Base-by-base conservation (phyloP, 257 asterid genomes). In the Ophiorrhiza pumila region DNA sequence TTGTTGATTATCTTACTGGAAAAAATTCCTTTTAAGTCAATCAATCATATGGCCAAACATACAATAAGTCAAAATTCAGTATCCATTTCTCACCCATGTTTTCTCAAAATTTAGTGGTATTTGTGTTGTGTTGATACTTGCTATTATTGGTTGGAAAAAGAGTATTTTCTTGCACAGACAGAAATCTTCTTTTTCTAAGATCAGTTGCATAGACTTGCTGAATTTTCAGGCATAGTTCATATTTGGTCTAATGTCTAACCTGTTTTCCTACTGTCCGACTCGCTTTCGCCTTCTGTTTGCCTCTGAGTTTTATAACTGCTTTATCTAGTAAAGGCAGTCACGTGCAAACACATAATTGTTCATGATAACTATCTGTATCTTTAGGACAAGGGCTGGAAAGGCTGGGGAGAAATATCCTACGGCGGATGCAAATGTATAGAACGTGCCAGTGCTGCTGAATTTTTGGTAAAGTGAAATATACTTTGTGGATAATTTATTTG, bases 341-440 rank as follows among this genome's bases (percentile, higher is more conserved):
- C 9, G n/a, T 25, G 12, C 13, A 50, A 58, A 64, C 17, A 13
- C 68, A 22, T 67, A 5, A 71, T 72, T 55, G 49, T 72, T 66
- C 62, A 57, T 79, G 57, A 52, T 72, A 74, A 12, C n/a, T 69
- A 46, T 62, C 31, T 57, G 56, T 69, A 27, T 73, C 76, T 76
- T 61, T 84, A 95, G 99, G 92, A 84, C 57, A 15, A 76, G 75
- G 99, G 99, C 65, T 95, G 99, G 99, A 95, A 95, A 85, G 96
- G 96, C 73, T 95, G 98, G 98, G 99, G 98, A 80, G 98, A 95
- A 82, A 92, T 95, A 65, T 95, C 99, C 65, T 95, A 92, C 39
- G 99, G 99, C 42, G 99, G 98, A 72, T 66, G 64, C 82, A 89
- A 82, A 73, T 85, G 92, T 68, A 71, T 86, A 32, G 86, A 83